phyloP scores from a whole-genome alignment of 345 rosid genomes.

The Hibiscus tridactylites region DNA sequence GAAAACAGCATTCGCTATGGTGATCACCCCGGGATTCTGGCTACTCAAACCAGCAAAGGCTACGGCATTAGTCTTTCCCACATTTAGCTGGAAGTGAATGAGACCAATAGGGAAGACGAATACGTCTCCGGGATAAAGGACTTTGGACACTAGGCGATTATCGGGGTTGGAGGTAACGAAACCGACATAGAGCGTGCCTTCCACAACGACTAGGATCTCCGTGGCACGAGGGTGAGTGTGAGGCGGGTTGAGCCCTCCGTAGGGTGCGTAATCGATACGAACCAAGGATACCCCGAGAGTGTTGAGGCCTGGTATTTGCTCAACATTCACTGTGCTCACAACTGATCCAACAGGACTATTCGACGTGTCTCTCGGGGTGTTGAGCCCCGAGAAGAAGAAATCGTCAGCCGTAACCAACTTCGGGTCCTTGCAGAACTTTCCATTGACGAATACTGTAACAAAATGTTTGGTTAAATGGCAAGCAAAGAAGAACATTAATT shows the following conservation, averaged over 20 bases:
- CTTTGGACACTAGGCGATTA: neutral
- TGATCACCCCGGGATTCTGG: constrained; percentile 36
- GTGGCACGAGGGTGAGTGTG: constrained; percentile 11
- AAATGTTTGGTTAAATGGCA: neutral
- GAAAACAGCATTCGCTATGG: constrained; percentile 32
- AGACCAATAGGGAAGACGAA: neutral
- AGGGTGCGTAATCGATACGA: neutral
- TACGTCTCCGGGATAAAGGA: neutral
- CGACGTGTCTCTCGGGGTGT: neutral
- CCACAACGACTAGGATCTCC: neutral
- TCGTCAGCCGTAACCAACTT: neutral
- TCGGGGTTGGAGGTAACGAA: neutral
- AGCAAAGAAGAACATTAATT: neutral
- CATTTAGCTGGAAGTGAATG: neutral
- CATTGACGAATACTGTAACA: constrained; percentile 6
- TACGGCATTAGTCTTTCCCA: neutral
- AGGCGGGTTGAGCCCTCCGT: neutral
- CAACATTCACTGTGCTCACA: neutral
- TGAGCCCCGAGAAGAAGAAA: neutral
- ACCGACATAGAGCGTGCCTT: constrained; percentile 2
- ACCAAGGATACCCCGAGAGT: constrained; percentile 1
- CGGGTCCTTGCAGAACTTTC: constrained; percentile 10
- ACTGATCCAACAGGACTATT: neutral
- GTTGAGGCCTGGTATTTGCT: constrained; percentile 1
- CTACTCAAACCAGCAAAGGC: constrained; percentile 31